Percentiles rank a stretch among this genome's conserved stretches.
These are phyloP conservation scores for Bipolaris sorokiniana DNA, from an alignment of 2,329 filamentous ascomycete genomes.

Conservation along the genomic window DNA sequence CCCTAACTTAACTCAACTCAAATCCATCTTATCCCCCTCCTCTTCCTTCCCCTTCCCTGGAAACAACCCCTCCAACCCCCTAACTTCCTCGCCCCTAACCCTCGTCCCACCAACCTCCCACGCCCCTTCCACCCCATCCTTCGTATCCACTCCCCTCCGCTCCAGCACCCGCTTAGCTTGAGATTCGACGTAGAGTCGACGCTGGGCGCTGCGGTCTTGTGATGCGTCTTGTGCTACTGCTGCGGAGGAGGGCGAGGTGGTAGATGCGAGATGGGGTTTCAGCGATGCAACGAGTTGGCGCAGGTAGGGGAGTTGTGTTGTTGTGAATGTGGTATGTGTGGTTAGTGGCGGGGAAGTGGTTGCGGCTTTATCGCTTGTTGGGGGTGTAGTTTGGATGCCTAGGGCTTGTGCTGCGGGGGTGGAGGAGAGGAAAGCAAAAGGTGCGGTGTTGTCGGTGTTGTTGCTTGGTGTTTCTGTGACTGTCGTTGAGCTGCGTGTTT, in stretches of 20 bases:
- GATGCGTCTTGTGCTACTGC: not conserved
- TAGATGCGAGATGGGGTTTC: conserved; percentile 64
- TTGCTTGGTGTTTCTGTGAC: not conserved
- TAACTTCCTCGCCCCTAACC: conserved; percentile 37
- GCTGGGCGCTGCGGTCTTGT: conserved; percentile 61
- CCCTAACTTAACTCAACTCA: conserved; percentile 16
- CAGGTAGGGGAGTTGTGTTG: conserved; percentile 82
- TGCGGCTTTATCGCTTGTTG: conserved; percentile 21
- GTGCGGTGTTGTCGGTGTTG: not conserved
- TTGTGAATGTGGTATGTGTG: conserved; percentile 77
- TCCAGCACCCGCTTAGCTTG: conserved; percentile 80
- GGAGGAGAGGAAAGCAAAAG: conserved; percentile 64
- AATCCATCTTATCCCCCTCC: conserved; percentile 36
- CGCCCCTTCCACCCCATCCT: conserved; percentile 43
- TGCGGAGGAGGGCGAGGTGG: conserved; percentile 25
- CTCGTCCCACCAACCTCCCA: conserved; percentile 29
- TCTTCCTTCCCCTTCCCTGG: conserved; percentile 5
- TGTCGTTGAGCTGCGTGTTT: conserved; percentile 29
- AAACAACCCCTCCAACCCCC: conserved; percentile 40
- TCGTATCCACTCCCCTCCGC: conserved; percentile 67
- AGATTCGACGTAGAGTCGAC: conserved; percentile 82
- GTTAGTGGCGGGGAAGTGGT: conserved; percentile 58
- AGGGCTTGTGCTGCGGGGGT: conserved; percentile 55
- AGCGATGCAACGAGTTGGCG: conserved; percentile 72
- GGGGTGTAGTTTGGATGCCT: conserved; percentile 48